Evolutionary conservation across 176 grass and related monocot genomes (phyloP).

Genomic region (Musa beccarii): DNA sequence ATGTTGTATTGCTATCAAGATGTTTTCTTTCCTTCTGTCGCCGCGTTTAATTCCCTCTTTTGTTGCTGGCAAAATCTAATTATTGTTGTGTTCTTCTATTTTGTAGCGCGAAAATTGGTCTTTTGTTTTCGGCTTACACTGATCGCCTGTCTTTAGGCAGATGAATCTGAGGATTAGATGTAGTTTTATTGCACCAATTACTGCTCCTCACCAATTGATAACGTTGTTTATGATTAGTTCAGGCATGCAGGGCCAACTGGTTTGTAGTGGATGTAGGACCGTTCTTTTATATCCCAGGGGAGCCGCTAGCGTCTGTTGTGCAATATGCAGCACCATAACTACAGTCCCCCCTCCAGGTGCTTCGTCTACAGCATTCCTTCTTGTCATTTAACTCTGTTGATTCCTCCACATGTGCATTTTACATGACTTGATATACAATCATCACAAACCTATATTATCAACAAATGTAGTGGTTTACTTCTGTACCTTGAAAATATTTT

Average conservation of each 20-base stretch:
- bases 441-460: background rate
- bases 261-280: constrained; percentile 70
- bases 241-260: constrained; percentile 79
- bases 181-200: background rate
- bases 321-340: constrained; percentile 38
- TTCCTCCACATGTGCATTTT: background rate
- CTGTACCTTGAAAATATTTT: background rate
- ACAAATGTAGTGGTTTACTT: background rate
- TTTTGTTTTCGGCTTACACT: too few relatives aligned
- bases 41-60: too few relatives aligned
- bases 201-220: background rate
- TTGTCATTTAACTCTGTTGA: constrained; percentile 2
- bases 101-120: too few relatives aligned
- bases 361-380: background rate
- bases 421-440: background rate
- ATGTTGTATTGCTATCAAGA: too few relatives aligned
- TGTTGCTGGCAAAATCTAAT: too few relatives aligned
- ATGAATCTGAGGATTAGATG: background rate
- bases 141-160: background rate
- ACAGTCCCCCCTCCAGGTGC: constrained; percentile 47
- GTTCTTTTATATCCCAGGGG: constrained; percentile 57
- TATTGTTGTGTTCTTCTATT: too few relatives aligned
- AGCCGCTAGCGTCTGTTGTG: constrained; percentile 55
- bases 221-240: background rate
- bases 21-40: too few relatives aligned